Base-by-base conservation (phyloP, 805 yeast species). In the Candida silvicultrix region DNA sequence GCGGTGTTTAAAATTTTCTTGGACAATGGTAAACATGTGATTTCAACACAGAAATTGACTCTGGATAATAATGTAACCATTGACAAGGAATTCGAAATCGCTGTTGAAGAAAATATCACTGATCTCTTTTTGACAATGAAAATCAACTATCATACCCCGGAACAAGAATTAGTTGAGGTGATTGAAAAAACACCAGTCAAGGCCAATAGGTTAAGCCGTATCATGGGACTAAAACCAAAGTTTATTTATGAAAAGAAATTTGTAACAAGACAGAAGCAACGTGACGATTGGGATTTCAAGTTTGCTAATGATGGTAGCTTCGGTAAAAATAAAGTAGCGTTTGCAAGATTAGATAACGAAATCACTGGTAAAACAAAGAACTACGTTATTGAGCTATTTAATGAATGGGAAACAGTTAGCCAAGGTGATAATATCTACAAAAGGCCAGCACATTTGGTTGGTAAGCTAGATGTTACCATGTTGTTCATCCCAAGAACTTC, bases 251-350 rank as follows among this genome's bases (percentile, higher is more conserved):
- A 69, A 31, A 70, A 64, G 44, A 78, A 68, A 51, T 77, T 71
- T 49, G 75, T 81, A 6, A 71, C 81, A 2, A 70, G 70, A 49
- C 71, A 75, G 29, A 69, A 74, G 1, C 63, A 65, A 4, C 47
- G 53, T 22, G 95, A 85, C 66, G 66, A 73, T 2, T 77, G 92
- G 84, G 77, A 75, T 31, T 63, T 70, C 31, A 67, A 77, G 45
- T 74, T 89, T 51, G 96, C 97, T 2, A 71, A 73, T 31, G 95
- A 89, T 62, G 98, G 98, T 2, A 87, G 96, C 34, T 89, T 87
- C 71, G 96, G 89, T 9, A 74, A 92, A 56, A 77, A 85, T 45
- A 81, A 83, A 54, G 70, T 90, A 45, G 75, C 75, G 40, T 83
- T 85, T 55, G 73, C 74, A 21, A 78, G 77, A 46, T 75, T 76